A percentile compares a stretch with the other conserved stretches of the same genome.
Conservation (phyloP, 352 stramenopile species). For the Lagenidium sp. region DNA sequence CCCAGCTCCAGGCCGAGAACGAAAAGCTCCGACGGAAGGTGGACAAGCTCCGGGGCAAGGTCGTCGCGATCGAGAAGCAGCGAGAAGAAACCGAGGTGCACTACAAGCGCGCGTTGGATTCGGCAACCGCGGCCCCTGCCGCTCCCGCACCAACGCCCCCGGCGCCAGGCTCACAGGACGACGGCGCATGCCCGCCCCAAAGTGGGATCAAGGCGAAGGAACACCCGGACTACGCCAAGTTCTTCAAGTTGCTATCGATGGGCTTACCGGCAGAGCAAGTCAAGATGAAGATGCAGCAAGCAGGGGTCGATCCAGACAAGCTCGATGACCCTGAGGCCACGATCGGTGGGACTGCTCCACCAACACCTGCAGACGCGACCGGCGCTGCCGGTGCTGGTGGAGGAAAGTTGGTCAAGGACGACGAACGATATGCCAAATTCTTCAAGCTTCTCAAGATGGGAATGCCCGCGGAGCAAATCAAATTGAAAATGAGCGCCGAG, state of each 20-base stretch:
- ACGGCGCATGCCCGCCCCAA: too few relatives aligned
- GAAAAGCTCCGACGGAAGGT: slow-evolving; percentile 61
- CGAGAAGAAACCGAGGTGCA: slow-evolving; percentile 46
- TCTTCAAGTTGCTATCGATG: slow-evolving; percentile 80
- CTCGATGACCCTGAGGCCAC: slow-evolving; percentile 63
- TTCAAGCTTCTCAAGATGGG: slow-evolving; percentile 96
- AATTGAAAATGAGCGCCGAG: slow-evolving; percentile 93
- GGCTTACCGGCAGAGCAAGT: slow-evolving; percentile 72
- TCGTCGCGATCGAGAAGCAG: slow-evolving; percentile 41
- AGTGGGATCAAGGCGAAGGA: slow-evolving; percentile 46
- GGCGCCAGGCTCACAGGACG: too few relatives aligned
- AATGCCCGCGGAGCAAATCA: slow-evolving; percentile 90
- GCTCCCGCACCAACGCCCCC: slow-evolving; percentile 8
- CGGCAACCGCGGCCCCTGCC: slow-evolving; percentile 5
- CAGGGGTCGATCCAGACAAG: slow-evolving; percentile 48
- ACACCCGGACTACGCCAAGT: slow-evolving; percentile 70
- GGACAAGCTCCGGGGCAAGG: slow-evolving; percentile 67
- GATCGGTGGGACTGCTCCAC: slow-evolving; percentile 28
- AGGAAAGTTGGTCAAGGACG: slow-evolving; percentile 46
- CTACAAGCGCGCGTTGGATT: slow-evolving; percentile 17
- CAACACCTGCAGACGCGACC: not conserved
- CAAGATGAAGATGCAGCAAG: slow-evolving; percentile 81
- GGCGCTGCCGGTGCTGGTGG: slow-evolving; percentile 2
- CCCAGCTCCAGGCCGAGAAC: slow-evolving; percentile 63
- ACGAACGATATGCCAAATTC: slow-evolving; percentile 89